Base-by-base conservation (phyloP, 2,329 filamentous ascomycete genomes). In the Emericellopsis cladophorae region DNA sequence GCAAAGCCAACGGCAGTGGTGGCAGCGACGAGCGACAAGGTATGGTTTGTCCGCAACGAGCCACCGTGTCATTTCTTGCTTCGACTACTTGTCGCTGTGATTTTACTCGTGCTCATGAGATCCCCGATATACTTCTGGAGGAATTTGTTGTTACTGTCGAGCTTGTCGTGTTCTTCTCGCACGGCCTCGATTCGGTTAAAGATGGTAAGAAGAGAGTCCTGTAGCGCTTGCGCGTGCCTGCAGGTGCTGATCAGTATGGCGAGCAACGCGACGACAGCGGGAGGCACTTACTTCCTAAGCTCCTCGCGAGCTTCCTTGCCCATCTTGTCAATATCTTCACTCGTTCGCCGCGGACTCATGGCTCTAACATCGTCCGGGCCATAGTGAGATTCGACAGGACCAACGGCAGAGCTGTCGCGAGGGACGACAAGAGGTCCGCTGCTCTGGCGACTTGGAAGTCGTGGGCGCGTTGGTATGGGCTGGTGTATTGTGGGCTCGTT, bases 101-200 rank as follows among this genome's bases (percentile, higher is more conserved):
- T 82, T 55, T 83, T 83, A 57, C 76, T 80, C n/a, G 79, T 83
- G 50, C 86, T 85, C 76, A 95, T 96, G 42, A 96, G 72, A 55
- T 95, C 90, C 48, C 90, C 90, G 53, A 96, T 96, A 59, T 96
- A 96, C 60, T 95, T 95, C 61, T 96, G 90, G 37, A 98, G 66
- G 56, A 96, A 95, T 54, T 88, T 90, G 71, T 98, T 98, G 60
- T 95, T 89, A 60, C 76, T 92, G 61, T 96, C 89, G 41, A 98
- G 78, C 63, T 95, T 95, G 65, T 95, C 87, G 57, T 98, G 89
- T 57, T 96, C 90, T 51, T 84, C 82, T 60, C 88, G 86, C 48
- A 96, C 89, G 24, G 86, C 85, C 56, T 98, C 92, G 58, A 96
- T 93, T 40, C 88, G 84, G 61, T 95, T 86, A 49, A 95, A 87